These are phyloP conservation scores for Populus pruinosa DNA, from an alignment of 345 rosid genomes.

Conservation along the genomic window DNA sequence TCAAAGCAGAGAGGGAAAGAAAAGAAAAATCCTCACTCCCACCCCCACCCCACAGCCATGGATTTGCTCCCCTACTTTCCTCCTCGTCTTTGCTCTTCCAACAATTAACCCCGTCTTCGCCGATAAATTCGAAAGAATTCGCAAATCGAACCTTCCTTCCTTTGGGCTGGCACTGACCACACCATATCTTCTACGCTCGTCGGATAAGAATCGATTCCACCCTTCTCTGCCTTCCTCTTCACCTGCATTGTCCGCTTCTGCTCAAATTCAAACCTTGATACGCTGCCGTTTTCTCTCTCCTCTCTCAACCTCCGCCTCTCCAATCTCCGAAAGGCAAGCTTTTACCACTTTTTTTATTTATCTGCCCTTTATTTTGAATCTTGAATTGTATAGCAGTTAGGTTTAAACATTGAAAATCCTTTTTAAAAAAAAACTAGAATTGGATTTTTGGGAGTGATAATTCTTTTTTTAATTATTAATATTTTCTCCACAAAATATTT, in stretches of 20 bases:
- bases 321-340: constrained; percentile 19
- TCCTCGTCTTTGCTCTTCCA: not conserved
- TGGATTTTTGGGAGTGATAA: not conserved
- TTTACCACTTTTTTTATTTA: not conserved
- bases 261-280: constrained; percentile 25
- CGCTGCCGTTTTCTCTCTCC: constrained; percentile 10
- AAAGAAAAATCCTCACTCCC: not conserved
- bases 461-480: not conserved
- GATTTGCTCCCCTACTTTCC: not conserved
- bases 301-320: not conserved
- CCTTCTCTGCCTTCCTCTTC: constrained; percentile 14
- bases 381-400: not conserved
- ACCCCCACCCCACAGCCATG: not conserved
- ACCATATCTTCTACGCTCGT: constrained; percentile 19
- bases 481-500: not conserved
- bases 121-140: not conserved
- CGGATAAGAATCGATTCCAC: constrained; percentile 16
- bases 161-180: not conserved
- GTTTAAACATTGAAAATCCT: not conserved
- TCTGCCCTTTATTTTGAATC: not conserved
- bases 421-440: not conserved
- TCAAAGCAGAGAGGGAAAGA: not conserved
- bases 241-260: constrained; percentile 27
- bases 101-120: not conserved
- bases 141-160: not conserved